These are phyloP conservation scores for Vigna unguiculata DNA, from an alignment of 306 rosid genomes.

Conservation along the genomic window DNA sequence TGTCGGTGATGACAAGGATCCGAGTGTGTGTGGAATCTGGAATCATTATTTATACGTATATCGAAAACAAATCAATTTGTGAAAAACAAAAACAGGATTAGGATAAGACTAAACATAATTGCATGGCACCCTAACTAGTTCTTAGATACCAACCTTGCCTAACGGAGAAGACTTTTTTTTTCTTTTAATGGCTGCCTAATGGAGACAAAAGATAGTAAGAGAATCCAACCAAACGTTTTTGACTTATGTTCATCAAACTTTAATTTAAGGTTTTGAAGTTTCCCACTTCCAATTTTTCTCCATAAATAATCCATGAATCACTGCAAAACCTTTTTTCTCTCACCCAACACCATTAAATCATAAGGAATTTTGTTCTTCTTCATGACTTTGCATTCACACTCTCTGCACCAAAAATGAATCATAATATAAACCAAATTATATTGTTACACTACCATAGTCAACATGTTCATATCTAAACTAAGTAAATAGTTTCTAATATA, in stretches of 20 bases:
- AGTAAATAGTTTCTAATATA: no score
- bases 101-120: conserved; percentile 39
- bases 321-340: background rate
- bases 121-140: conserved; percentile 28
- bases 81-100: conserved; percentile 32
- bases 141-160: conserved; percentile 30
- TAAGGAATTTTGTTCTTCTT: no score
- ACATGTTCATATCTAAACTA: no score
- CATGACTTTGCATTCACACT: background rate
- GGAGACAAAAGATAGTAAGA: background rate
- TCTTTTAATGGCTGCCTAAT: background rate
- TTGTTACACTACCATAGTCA: no score
- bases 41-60: background rate
- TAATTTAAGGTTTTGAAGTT: background rate
- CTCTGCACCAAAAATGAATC: background rate
- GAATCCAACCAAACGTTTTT: conserved; percentile 43
- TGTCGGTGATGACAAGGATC: conserved; percentile 37
- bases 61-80: conserved; percentile 17
- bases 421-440: background rate
- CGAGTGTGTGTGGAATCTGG: conserved; percentile 29
- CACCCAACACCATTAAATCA: background rate
- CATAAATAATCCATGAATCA: background rate
- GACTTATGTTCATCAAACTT: background rate
- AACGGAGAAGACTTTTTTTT: background rate
- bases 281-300: background rate